Evolutionary conservation across 2,329 filamentous ascomycete species (phyloP).

Genomic region (Cladosporium oxysporum): DNA sequence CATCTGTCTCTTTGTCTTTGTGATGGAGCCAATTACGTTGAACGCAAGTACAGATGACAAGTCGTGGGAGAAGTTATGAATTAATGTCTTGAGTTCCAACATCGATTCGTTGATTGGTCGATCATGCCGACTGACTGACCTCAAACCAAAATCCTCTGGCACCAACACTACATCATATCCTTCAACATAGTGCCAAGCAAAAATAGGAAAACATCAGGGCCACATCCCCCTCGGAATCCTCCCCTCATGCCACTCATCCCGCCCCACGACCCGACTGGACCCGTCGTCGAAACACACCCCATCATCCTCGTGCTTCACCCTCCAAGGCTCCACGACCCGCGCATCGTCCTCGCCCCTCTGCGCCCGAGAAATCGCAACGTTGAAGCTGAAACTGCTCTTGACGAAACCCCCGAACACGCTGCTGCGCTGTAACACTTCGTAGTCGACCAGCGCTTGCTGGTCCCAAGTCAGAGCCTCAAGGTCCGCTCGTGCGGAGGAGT

Average conservation of each 20-base stretch:
- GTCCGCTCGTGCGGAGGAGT: slow-evolving; percentile 33
- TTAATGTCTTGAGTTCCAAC: not conserved
- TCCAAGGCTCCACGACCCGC: slow-evolving; percentile 29
- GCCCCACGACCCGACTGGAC: slow-evolving; percentile 30
- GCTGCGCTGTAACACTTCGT: slow-evolving; percentile 50
- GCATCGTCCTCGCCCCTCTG: slow-evolving; percentile 34
- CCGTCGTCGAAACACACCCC: slow-evolving; percentile 34
- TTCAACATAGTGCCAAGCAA: too few species aligned
- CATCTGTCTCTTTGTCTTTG: not conserved
- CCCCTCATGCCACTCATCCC: slow-evolving; percentile 30
- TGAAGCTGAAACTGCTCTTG: slow-evolving; percentile 51
- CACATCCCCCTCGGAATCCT: slow-evolving; percentile 34
- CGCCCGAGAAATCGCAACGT: slow-evolving; percentile 48
- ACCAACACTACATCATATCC: not conserved
- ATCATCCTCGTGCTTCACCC: slow-evolving; percentile 28
- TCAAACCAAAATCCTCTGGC: not conserved
- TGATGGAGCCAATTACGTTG: not conserved
- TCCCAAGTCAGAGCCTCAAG: slow-evolving; percentile 49
- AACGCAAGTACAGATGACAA: not conserved
- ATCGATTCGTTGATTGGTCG: not conserved
- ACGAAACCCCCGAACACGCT: slow-evolving; percentile 48
- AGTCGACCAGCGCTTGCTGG: slow-evolving; percentile 55
- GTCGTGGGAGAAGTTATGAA: not conserved
- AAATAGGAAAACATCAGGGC: slow-evolving; percentile 27
- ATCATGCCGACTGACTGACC: not conserved